Percentiles rank a stretch among this genome's conserved stretches.
phyloP scores from a whole-genome alignment of 2,329 filamentous ascomycete species.

The Colletotrichum ledebouriae region DNA sequence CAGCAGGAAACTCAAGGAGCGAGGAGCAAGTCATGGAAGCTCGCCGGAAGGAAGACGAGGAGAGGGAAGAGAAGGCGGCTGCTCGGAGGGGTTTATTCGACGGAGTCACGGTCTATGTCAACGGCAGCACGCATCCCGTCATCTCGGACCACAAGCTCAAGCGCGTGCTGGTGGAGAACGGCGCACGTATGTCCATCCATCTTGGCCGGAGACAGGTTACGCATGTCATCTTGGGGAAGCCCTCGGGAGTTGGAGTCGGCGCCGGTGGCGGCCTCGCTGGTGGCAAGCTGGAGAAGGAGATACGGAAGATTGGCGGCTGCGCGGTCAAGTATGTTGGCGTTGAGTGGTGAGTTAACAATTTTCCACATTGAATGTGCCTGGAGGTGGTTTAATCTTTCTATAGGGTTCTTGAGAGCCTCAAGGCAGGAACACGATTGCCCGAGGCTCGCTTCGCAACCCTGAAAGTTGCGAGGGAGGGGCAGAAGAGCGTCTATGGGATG shows the following conservation, averaged over 20 bases:
- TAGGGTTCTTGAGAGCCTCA: slow-evolving; percentile 87
- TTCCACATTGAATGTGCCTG: slow-evolving; percentile 31
- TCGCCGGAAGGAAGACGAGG: slow-evolving; percentile 64
- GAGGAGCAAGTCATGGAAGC: slow-evolving; percentile 48
- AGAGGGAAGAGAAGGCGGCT: slow-evolving; percentile 54
- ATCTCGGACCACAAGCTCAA: slow-evolving; percentile 91
- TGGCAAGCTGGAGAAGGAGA: slow-evolving; percentile 86
- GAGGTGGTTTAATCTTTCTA: neutral
- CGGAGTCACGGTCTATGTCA: slow-evolving; percentile 83
- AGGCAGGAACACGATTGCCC: slow-evolving; percentile 78
- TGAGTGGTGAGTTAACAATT: slow-evolving; percentile 74
- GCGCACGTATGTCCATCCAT: slow-evolving; percentile 77
- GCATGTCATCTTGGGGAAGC: slow-evolving; percentile 83
- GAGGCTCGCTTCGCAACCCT: slow-evolving; percentile 79
- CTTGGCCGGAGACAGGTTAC: slow-evolving; percentile 82
- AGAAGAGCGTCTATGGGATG: slow-evolving; percentile 73
- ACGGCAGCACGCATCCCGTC: slow-evolving; percentile 84
- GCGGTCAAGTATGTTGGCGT: slow-evolving; percentile 83
- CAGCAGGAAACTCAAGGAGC: slow-evolving; percentile 17
- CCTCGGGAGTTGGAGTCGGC: slow-evolving; percentile 62
- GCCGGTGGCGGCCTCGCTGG: slow-evolving; percentile 82
- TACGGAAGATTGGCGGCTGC: slow-evolving; percentile 74
- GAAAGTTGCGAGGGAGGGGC: slow-evolving; percentile 71
- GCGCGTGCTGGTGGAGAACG: slow-evolving; percentile 80
- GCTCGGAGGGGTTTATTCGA: slow-evolving; percentile 69